phyloP scores from a whole-genome alignment of 441 rosid species.

The Capsella rubella region DNA sequence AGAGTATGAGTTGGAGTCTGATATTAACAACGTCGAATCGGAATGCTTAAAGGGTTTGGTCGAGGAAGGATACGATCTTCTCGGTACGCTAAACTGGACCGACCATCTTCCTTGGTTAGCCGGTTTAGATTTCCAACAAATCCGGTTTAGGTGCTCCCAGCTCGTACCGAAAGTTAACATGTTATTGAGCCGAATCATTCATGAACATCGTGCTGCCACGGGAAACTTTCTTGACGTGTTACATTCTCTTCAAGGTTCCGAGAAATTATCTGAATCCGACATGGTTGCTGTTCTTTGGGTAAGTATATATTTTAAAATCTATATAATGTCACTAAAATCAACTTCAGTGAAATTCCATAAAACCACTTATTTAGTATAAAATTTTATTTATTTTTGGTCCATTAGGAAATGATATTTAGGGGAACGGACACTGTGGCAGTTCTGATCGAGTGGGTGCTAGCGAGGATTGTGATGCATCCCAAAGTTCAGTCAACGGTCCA shows the following conservation, averaged over 20 bases:
- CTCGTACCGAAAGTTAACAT: slow-evolving; percentile 76
- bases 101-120: slow-evolving; percentile 84
- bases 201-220: slow-evolving; percentile 52
- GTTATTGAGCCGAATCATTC: slow-evolving; percentile 62
- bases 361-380: neutral
- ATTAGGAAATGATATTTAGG: slow-evolving; percentile 75
- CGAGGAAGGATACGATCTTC: slow-evolving; percentile 81
- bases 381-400: neutral
- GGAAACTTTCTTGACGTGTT: slow-evolving; percentile 75
- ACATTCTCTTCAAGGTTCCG: slow-evolving; percentile 63
- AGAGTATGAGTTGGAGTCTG: slow-evolving; percentile 54
- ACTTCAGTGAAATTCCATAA: neutral
- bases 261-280: slow-evolving; percentile 67
- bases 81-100: slow-evolving; percentile 78
- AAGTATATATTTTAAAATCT: slow-evolving; percentile 17
- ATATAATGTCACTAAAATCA: neutral
- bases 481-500: slow-evolving; percentile 62
- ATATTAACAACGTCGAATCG: slow-evolving; percentile 47
- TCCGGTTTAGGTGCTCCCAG: slow-evolving; percentile 71
- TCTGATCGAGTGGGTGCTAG: slow-evolving; percentile 69
- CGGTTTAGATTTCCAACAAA: slow-evolving; percentile 74
- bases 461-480: slow-evolving; percentile 64
- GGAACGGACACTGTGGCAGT: slow-evolving; percentile 78
- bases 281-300: slow-evolving; percentile 95
- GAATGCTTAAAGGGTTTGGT: slow-evolving; percentile 66